Base-by-base conservation (phyloP, 1,139 yeast species). In the Nematodospora anomalae region DNA sequence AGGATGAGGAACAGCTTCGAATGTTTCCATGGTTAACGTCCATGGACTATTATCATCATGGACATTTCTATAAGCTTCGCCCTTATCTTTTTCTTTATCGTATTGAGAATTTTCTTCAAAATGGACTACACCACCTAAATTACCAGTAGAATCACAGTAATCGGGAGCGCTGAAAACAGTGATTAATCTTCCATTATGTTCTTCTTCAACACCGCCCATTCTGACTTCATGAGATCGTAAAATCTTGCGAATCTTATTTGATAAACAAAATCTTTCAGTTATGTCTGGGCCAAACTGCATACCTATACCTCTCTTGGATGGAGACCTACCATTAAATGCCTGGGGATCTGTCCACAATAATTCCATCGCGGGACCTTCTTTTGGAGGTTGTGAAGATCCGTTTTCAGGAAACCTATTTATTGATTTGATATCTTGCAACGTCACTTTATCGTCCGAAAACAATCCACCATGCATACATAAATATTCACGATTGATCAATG, bases 271-370 rank as follows among this genome's bases (percentile, higher is more conserved):
- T 30, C 74, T 58, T 40, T 79, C 80, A 6, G 98, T 92, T 42
- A 92, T 78, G 58, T 92, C 98, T 6, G 97, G 97, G 1, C 99
- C 99, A 60, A 92, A 92, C 58, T 92, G 96, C 62, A 87, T 78
- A 18, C 98, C 97, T 37, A 90, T 81, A 27, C 99, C 99, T 57
- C 99, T 78, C 62, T 89, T 89, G 16, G 95, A 85, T 4, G 95
- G 88, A 1, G 89, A 79, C 33, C 95, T 74, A 10, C 98, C 98
- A 12, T 76, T 66, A 8, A 63, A 70, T 0, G 71, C 69, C 58
- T 89, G 97, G 1, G 99, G 99, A 58, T 92, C 99, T 0, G 97
- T 87, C 99, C 99, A 92, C 43, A 92, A 70, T 58, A 94, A 73
- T 56, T 92, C 98, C 97, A 90, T 92, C 60, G 94, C 95, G 32